Conservation (phyloP, 2,329 filamentous ascomycete genomes). For the Colletotrichum lini region DNA sequence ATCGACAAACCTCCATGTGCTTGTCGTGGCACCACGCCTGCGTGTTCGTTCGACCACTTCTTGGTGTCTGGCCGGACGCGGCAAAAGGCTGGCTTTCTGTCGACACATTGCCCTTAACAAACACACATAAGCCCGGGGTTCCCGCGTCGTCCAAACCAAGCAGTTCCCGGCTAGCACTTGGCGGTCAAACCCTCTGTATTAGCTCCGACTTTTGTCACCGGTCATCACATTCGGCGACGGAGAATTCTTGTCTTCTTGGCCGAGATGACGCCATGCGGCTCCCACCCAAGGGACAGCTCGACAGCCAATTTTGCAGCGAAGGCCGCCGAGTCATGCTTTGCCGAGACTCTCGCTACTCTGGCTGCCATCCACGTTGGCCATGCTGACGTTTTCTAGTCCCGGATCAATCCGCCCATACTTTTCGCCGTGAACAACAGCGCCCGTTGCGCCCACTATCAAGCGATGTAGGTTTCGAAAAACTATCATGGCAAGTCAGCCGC, state of each 20-base stretch:
- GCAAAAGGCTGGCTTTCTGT: not conserved
- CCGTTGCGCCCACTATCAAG: not conserved
- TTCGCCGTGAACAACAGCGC: not conserved
- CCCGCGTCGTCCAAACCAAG: not conserved
- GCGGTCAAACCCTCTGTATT: not conserved
- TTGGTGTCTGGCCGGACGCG: not conserved
- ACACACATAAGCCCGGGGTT: not conserved
- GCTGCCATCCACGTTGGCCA: too few relatives aligned
- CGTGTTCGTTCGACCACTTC: not conserved
- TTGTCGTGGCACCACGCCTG: not conserved
- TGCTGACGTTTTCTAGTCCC: not conserved
- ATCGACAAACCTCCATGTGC: not conserved
- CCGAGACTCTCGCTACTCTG: too few relatives aligned
- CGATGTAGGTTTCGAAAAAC: not conserved
- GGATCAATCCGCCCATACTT: not conserved
- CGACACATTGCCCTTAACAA: not conserved
- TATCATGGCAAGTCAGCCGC: not conserved
- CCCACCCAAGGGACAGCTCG: not conserved
- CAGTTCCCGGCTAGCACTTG: too few relatives aligned
- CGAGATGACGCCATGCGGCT: too few relatives aligned
- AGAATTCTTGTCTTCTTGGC: not conserved
- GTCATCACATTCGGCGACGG: too few relatives aligned
- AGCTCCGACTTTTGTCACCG: too few relatives aligned
- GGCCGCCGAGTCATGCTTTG: too few relatives aligned
- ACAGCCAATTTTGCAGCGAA: not conserved